These are phyloP conservation scores for Punica granatum DNA, from an alignment of 345 rosid species.

Conservation along the genomic window DNA sequence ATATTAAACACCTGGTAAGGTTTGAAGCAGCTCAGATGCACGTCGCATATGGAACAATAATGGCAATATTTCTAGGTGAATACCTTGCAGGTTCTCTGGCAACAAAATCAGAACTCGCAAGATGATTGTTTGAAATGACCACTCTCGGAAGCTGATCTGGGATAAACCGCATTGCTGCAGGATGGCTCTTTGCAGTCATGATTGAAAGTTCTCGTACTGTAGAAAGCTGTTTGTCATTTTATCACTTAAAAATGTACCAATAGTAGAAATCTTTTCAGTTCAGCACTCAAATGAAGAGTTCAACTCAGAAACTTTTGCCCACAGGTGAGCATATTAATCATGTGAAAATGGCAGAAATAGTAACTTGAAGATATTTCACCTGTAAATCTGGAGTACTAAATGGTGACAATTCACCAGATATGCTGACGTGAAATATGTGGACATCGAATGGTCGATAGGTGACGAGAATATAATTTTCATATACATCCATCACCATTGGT, in stretches of 20 bases:
- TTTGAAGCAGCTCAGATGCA: conserved; percentile 22
- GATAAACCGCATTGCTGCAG: conserved; percentile 98
- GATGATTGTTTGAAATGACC: conserved; percentile 28
- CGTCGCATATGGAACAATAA: conserved; percentile 13
- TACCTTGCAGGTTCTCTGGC: conserved; percentile 83
- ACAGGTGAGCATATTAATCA: conserved; percentile 5
- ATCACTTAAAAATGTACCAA: conserved; percentile 83
- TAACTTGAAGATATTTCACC: conserved; percentile 39
- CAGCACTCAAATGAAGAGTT: conserved; percentile 21
- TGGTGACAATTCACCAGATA: conserved; percentile 74
- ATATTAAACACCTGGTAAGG: conserved; percentile 72
- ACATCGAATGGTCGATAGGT: conserved; percentile 90
- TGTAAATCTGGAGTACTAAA: conserved; percentile 67
- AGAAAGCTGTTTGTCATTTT: conserved; percentile 99
- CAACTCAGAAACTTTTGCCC: conserved; percentile 16
- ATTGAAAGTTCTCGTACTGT: conserved; percentile 99
- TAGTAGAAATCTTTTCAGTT: conserved; percentile 24
- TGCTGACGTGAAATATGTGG: conserved; percentile 75
- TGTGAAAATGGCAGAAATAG: conserved; percentile 8
- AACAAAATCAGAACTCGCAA: conserved; percentile 36
- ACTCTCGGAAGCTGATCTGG: conserved; percentile 78
- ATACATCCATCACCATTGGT: conserved; percentile 98
- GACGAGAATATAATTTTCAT: conserved; percentile 73
- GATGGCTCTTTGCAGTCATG: conserved; percentile 99
- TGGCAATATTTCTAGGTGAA: conserved; percentile 10